Evolutionary conservation across 306 rosid species (phyloP).

Genomic region (Cajanus cajan): DNA sequence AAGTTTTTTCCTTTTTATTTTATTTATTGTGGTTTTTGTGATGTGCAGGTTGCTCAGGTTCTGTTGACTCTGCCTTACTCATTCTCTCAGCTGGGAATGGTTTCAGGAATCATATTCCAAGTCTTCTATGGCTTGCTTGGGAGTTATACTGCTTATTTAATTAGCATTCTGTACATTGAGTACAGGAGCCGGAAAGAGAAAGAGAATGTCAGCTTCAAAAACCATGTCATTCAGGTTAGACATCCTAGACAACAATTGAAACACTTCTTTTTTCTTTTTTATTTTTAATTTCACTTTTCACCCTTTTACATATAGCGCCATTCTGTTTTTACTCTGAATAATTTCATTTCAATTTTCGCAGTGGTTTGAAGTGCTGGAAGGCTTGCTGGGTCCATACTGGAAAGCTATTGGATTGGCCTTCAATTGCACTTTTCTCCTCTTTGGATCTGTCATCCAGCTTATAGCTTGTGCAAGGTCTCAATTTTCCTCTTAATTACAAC

Average conservation of each 20-base stretch:
- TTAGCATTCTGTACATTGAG: slow-evolving; percentile 79
- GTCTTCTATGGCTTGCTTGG: slow-evolving; percentile 74
- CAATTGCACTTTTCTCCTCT: slow-evolving; percentile 89
- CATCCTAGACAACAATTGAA: neutral
- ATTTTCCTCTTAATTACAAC: neutral
- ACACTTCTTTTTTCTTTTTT: neutral
- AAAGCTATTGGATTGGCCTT: slow-evolving; percentile 78
- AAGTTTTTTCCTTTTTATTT: no score
- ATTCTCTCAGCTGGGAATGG: slow-evolving; percentile 79
- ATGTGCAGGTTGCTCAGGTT: slow-evolving; percentile 82
- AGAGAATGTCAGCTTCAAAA: slow-evolving; percentile 80
- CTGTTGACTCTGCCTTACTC: slow-evolving; percentile 84
- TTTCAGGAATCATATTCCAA: slow-evolving; percentile 72
- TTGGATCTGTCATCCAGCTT: slow-evolving; percentile 89
- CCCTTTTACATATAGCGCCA: neutral
- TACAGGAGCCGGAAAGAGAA: slow-evolving; percentile 75
- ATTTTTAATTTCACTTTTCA: neutral
- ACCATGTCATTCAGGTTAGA: slow-evolving; percentile 84
- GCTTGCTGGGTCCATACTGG: slow-evolving; percentile 86
- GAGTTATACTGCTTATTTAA: slow-evolving; percentile 88
- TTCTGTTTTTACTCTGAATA: neutral
- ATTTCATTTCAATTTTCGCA: slow-evolving; percentile 23
- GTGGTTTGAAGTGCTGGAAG: slow-evolving; percentile 94
- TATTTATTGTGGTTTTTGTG: neutral
- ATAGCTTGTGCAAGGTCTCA: slow-evolving; percentile 87